These are phyloP conservation scores for Pythium insidiosum DNA, from an alignment of 352 stramenopile genomes.

Conservation along the genomic window DNA sequence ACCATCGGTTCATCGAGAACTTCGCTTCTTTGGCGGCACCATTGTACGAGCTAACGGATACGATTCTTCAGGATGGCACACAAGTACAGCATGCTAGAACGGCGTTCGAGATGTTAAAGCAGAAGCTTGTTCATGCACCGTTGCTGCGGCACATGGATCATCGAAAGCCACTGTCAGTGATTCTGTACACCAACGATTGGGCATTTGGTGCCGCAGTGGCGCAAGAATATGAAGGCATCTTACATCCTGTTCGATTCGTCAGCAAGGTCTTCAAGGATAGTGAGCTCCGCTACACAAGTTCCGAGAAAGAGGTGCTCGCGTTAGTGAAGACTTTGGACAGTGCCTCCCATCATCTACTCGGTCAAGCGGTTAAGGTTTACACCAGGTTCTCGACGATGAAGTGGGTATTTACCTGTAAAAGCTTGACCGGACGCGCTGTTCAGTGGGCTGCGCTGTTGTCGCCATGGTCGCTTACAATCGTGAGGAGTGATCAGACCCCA, in stretches of 20 bases:
- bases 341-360: slow-evolving; percentile 1
- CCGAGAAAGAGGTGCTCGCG: slow-evolving; percentile 10
- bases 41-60: slow-evolving; percentile 7
- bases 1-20: no score
- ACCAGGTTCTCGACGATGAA: slow-evolving; percentile 11
- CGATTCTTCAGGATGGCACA: neutral
- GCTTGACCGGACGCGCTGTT: slow-evolving; percentile 1
- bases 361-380: slow-evolving; percentile 7
- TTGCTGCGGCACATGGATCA: slow-evolving; percentile 3
- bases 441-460: slow-evolving; percentile 10
- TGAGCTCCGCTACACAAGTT: slow-evolving; percentile 1
- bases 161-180: neutral
- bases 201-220: slow-evolving; percentile 6
- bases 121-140: neutral
- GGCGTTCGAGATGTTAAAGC: slow-evolving; percentile 9
- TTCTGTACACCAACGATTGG: slow-evolving; percentile 10
- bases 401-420: slow-evolving; percentile 12
- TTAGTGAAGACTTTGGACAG: slow-evolving; percentile 4
- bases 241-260: slow-evolving; percentile 8
- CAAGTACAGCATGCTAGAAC: neutral
- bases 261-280: slow-evolving; percentile 14
- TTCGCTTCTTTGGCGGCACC: no score
- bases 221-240: no score
- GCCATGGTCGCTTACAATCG: slow-evolving; percentile 8
- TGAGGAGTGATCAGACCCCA: slow-evolving; percentile 1